These are phyloP conservation scores for Mortierella sp. DNA, from an alignment of 371 early-diverging fungal species.

Conservation along the genomic window DNA sequence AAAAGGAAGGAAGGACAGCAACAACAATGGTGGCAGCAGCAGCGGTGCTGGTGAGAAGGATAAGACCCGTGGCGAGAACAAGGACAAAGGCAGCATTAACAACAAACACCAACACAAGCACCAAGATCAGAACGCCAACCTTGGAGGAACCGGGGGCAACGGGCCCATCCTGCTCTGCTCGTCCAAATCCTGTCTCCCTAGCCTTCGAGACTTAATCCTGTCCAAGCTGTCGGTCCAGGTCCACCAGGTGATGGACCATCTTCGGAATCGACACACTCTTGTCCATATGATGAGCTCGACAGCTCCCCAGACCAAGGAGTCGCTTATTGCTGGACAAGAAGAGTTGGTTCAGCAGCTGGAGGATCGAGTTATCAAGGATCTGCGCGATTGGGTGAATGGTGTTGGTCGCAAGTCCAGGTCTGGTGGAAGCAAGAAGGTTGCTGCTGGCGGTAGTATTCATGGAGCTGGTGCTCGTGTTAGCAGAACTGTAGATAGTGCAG, in stretches of 20 bases:
- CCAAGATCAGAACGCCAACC: constrained; percentile 18
- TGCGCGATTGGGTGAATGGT: constrained; percentile 34
- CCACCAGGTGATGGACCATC: constrained; percentile 25
- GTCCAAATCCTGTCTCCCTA: constrained; percentile 29
- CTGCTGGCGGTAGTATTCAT: not conserved
- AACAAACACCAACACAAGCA: constrained; percentile 1
- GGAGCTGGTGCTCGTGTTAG: not conserved
- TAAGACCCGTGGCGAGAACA: not conserved
- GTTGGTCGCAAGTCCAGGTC: not conserved
- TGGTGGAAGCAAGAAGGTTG: not conserved
- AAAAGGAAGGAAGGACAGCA: not conserved
- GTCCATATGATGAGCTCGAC: constrained; percentile 26
- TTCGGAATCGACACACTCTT: constrained; percentile 15
- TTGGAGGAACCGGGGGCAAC: constrained; percentile 22
- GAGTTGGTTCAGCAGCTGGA: constrained; percentile 30
- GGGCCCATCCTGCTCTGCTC: constrained; percentile 37
- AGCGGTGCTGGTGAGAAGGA: not conserved
- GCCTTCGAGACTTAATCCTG: constrained; percentile 28
- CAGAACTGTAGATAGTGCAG: not conserved
- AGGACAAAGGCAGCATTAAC: not conserved
- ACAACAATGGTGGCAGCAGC: not conserved
- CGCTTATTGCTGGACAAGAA: constrained; percentile 21
- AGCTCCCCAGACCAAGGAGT: constrained; percentile 25
- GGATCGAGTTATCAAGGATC: constrained; percentile 22
- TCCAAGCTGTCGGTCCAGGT: constrained; percentile 29